A percentile compares a stretch with the other conserved stretches of the same genome.
These are phyloP conservation scores for Novakomyces olei DNA, from an alignment of 805 yeast species.

Conservation along the genomic window DNA sequence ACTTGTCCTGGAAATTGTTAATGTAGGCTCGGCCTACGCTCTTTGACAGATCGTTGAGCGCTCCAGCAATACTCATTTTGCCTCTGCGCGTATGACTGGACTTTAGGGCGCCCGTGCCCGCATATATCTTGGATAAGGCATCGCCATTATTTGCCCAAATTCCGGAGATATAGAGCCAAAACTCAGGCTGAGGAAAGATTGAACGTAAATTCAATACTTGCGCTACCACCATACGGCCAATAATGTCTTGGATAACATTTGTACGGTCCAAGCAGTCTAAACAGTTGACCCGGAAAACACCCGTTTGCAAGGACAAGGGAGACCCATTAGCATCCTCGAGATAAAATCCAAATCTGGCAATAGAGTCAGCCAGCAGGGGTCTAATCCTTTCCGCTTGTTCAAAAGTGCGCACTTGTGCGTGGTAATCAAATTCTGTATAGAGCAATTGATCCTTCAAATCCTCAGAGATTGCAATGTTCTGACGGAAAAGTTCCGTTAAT, in stretches of 20 bases:
- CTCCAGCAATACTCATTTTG: conserved; percentile 91
- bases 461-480: conserved; percentile 24
- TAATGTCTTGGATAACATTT: conserved; percentile 54
- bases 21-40: conserved; percentile 88
- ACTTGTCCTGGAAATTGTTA: conserved; percentile 83
- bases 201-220: conserved; percentile 21
- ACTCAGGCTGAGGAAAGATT: conserved; percentile 22
- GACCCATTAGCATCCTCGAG: conserved; percentile 36
- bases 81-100: conserved; percentile 88
- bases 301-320: conserved; percentile 55
- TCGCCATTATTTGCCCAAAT: conserved; percentile 99
- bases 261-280: conserved; percentile 89
- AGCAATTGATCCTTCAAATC: conserved; percentile 20
- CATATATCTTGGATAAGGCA: conserved; percentile 81
- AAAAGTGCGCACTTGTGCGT: conserved; percentile 19
- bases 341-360: conserved; percentile 49
- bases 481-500: conserved; percentile 40
- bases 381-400: conserved; percentile 2
- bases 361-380: neutral
- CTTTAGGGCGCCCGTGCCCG: conserved; percentile 93
- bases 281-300: conserved; percentile 83
- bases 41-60: conserved; percentile 89
- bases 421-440: conserved; percentile 80
- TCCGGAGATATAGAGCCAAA: conserved; percentile 54
- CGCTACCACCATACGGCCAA: conserved; percentile 47